These are phyloP conservation scores for Trichoderma lentiforme DNA, from an alignment of 2,329 filamentous ascomycete genomes.

Conservation along the genomic window DNA sequence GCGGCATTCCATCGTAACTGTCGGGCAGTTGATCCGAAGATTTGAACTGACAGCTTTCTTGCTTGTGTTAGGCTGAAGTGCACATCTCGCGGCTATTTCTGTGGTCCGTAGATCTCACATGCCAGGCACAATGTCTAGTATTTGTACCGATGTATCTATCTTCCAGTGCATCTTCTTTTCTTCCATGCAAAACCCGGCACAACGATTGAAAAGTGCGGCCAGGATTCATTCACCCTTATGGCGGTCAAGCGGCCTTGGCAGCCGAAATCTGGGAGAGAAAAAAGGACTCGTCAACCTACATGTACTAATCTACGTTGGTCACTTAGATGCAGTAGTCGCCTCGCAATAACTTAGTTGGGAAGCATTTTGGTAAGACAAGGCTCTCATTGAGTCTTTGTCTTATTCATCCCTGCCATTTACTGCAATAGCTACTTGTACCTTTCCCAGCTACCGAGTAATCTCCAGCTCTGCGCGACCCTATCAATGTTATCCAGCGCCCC, in stretches of 20 bases:
- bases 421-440: constrained; percentile 28
- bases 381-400: background rate
- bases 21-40: background rate
- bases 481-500: constrained; percentile 57
- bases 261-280: background rate
- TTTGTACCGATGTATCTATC: background rate
- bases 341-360: background rate
- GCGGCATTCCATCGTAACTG: background rate
- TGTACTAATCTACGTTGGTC: background rate
- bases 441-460: constrained; percentile 70
- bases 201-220: background rate
- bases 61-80: background rate
- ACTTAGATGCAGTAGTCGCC: background rate
- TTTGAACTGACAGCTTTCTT: background rate
- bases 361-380: background rate
- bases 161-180: background rate
- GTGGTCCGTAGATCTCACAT: background rate
- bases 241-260: background rate
- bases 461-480: constrained; percentile 56
- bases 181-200: background rate
- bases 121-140: background rate
- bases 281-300: background rate
- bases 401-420: background rate
- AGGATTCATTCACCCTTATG: background rate
- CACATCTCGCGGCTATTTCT: background rate